Percentiles rank a stretch among this genome's conserved stretches.
phyloP scores from a whole-genome alignment of 1,284 basidiomycete genomes.

The Cryptococcus jaspeensis region DNA sequence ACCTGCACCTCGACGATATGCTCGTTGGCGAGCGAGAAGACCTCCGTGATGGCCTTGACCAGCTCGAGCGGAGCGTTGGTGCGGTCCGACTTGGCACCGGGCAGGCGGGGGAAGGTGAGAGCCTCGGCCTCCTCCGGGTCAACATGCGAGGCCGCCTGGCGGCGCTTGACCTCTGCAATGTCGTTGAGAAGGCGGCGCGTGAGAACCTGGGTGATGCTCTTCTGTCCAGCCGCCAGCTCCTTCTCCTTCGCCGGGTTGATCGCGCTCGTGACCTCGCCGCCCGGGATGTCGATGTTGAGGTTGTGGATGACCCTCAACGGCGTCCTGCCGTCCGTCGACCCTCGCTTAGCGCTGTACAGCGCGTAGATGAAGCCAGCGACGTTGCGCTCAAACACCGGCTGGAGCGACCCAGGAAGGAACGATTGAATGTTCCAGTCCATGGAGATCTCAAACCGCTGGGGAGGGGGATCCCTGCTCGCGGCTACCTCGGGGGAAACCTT shows the following conservation, averaged over 20 bases:
- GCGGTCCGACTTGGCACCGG: constrained; percentile 72
- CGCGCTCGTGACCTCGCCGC: constrained; percentile 48
- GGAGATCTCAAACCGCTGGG: constrained; percentile 58
- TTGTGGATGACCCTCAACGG: constrained; percentile 75
- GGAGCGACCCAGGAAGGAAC: constrained; percentile 83
- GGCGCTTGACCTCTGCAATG: constrained; percentile 67
- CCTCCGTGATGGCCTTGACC: constrained; percentile 82
- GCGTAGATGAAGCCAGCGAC: constrained; percentile 85
- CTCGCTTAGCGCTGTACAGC: constrained; percentile 73
- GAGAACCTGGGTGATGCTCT: constrained; percentile 75
- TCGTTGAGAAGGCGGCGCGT: constrained; percentile 77
- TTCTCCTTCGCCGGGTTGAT: constrained; percentile 67
- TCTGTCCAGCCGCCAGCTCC: constrained; percentile 66
- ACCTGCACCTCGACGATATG: constrained; percentile 82
- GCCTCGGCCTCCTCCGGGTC: constrained; percentile 60
- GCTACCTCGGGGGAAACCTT: constrained; percentile 65
- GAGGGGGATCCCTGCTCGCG: constrained; percentile 26
- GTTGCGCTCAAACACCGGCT: constrained; percentile 71
- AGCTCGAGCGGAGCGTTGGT: constrained; percentile 85
- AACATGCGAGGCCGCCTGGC: constrained; percentile 60
- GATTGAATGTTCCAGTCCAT: constrained; percentile 95
- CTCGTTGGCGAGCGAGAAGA: constrained; percentile 74
- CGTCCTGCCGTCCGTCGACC: constrained; percentile 59
- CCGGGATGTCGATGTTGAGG: constrained; percentile 50
- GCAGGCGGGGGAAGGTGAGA: constrained; percentile 80